Evolutionary conservation across 2,329 filamentous ascomycete species (phyloP), one percentile per base, ranked within the genome.

Genomic region (Xylariaceae sp.): DNA sequence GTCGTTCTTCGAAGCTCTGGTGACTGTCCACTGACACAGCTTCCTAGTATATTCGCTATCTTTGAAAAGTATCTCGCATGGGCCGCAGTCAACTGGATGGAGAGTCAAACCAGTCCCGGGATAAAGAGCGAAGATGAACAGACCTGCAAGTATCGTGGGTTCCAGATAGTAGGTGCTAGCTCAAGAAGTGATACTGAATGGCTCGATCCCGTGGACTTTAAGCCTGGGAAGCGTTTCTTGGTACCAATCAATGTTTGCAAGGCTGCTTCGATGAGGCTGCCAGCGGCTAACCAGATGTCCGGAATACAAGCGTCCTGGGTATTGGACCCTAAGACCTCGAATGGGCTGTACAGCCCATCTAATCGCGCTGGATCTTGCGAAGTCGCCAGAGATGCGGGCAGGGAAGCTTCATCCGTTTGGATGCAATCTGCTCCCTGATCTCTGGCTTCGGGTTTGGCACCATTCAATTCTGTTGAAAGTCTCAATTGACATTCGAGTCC

Each of bases 401-500:
- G n/a, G n/a, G n/a, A n/a, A n/a, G n/a, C n/a, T n/a, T n/a, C n/a
- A n/a, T n/a, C n/a, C n/a, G n/a, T n/a, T n/a, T n/a, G n/a, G n/a
- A n/a, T n/a, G n/a, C n/a, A n/a, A n/a, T n/a, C n/a, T n/a, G n/a
- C n/a, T n/a, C n/a, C n/a, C n/a, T n/a, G n/a, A n/a, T n/a, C n/a
- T n/a, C n/a, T n/a, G n/a, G n/a, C n/a, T n/a, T n/a, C n/a, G n/a
- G n/a, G n/a, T n/a, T n/a, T n/a, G n/a, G n/a, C n/a, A n/a, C n/a
- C n/a, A n/a, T n/a, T n/a, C n/a, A n/a, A n/a, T n/a, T n/a, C n/a
- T n/a, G n/a, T 26, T 26, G 22, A 26, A 11, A 26, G 11, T 26
- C 29, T 43, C 13, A 59, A 50, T 15, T 52, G 26, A 26, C 52
- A 57, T 16, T 59, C 53, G 26, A 63, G 24, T 13, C 60, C 59